These are phyloP conservation scores for Ilyonectria robusta DNA, from an alignment of 2,329 filamentous ascomycete genomes.

Conservation along the genomic window DNA sequence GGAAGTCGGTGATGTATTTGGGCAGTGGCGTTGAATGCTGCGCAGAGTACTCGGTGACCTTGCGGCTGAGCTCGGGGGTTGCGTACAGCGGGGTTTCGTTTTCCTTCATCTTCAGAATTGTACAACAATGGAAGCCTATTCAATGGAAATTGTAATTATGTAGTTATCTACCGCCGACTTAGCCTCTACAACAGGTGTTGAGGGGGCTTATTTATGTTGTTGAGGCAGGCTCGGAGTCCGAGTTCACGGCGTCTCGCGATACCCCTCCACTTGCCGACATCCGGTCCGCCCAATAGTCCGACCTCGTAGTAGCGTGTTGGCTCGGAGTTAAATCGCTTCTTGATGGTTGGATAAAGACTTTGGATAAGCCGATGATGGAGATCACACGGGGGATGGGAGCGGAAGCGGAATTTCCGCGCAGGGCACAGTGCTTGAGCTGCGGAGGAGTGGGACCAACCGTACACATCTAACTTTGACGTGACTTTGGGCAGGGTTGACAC, in stretches of 20 bases:
- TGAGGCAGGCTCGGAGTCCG: conserved; percentile 33
- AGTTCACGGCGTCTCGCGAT: conserved; percentile 29
- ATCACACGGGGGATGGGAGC: background rate
- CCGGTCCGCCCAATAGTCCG: conserved; percentile 35
- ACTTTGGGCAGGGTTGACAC: conserved; percentile 30
- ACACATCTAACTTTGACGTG: conserved; percentile 21
- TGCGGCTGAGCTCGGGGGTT: conserved; percentile 56
- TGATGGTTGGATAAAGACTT: background rate
- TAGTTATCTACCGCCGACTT: background rate
- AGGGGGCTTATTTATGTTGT: conserved; percentile 1
- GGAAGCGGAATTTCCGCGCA: background rate
- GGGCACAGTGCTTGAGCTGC: background rate
- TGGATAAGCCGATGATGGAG: conserved; percentile 1
- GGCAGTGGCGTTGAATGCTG: conserved; percentile 60
- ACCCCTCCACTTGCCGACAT: conserved; percentile 25
- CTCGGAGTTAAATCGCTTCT: conserved; percentile 26
- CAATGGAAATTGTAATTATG: background rate
- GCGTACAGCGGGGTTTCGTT: conserved; percentile 58
- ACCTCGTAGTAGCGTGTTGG: background rate
- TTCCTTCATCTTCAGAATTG: conserved; percentile 54
- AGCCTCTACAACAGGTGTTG: background rate
- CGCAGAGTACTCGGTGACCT: conserved; percentile 60
- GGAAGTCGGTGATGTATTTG: conserved; percentile 58
- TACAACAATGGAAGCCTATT: background rate
- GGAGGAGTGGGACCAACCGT: background rate